These are phyloP conservation scores for Claviceps sp. DNA, from an alignment of 2,329 filamentous ascomycete species.

Conservation along the genomic window DNA sequence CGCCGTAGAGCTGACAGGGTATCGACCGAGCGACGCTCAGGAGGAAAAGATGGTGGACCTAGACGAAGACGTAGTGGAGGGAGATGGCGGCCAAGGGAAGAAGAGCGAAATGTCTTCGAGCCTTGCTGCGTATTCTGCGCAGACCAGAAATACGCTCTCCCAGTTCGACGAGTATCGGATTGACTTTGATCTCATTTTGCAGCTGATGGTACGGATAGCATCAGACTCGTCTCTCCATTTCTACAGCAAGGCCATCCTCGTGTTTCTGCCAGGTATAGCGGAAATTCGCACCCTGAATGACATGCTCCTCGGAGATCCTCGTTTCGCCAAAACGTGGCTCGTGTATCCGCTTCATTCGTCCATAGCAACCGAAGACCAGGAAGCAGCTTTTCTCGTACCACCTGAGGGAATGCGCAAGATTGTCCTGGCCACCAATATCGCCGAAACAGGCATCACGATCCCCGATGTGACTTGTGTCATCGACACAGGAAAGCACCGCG, in stretches of 20 bases:
- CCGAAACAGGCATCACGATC: slow-evolving; percentile 96
- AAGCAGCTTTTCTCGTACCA: slow-evolving; percentile 79
- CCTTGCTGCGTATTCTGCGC: slow-evolving; percentile 59
- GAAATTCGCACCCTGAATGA: slow-evolving; percentile 87
- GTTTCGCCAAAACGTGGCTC: slow-evolving; percentile 66
- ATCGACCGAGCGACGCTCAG: slow-evolving; percentile 34
- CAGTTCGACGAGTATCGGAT: slow-evolving; percentile 85
- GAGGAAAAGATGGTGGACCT: slow-evolving; percentile 45
- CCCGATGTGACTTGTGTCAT: slow-evolving; percentile 95
- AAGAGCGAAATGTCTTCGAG: slow-evolving; percentile 48
- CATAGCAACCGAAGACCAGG: slow-evolving; percentile 92
- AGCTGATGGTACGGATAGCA: slow-evolving; percentile 65
- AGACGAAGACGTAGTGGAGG: slow-evolving; percentile 45
- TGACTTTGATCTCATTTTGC: slow-evolving; percentile 74
- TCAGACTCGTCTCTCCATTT: slow-evolving; percentile 48
- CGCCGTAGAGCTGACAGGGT: slow-evolving; percentile 76
- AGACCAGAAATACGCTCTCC: slow-evolving; percentile 61
- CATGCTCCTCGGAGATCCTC: slow-evolving; percentile 61
- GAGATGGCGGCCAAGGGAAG: slow-evolving; percentile 32
- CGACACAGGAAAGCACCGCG: slow-evolving; percentile 91
- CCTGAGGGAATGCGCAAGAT: slow-evolving; percentile 78
- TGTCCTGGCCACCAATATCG: slow-evolving; percentile 93
- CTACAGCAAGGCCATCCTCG: slow-evolving; percentile 83
- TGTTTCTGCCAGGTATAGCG: slow-evolving; percentile 88
- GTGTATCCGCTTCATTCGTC: slow-evolving; percentile 86